phyloP scores from a whole-genome alignment of 2,329 filamentous ascomycete species.

The Scopulariopsis brevicaulis region DNA sequence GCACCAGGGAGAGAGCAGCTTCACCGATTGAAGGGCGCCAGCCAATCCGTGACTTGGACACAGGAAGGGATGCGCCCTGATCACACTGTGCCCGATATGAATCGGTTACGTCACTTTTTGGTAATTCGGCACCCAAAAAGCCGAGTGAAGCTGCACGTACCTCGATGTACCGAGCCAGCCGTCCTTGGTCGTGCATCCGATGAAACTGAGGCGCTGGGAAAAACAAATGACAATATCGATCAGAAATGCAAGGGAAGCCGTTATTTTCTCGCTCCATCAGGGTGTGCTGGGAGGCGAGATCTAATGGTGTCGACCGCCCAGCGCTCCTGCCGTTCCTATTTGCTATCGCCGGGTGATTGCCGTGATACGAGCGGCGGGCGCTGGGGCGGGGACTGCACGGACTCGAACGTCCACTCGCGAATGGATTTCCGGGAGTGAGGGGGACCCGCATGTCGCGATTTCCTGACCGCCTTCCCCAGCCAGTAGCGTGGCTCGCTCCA shows the following conservation, averaged over 20 bases:
- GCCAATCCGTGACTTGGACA: neutral
- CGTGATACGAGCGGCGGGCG: neutral
- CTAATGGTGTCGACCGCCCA: neutral
- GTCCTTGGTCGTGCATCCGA: neutral
- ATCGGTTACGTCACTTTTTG: conserved; percentile 2
- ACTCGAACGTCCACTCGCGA: neutral
- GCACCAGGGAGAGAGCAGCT: neutral
- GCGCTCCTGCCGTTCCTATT: neutral
- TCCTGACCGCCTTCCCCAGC: neutral
- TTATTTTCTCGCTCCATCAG: neutral
- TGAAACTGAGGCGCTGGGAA: neutral
- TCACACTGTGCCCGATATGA: conserved; percentile 4
- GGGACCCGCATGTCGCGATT: neutral
- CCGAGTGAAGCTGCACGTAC: neutral
- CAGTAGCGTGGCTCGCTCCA: neutral
- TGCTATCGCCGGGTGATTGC: neutral
- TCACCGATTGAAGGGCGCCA: neutral
- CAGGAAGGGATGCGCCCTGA: neutral
- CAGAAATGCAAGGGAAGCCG: neutral
- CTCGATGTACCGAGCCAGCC: neutral
- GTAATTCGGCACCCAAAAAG: neutral
- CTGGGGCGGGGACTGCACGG: neutral
- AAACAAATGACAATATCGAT: neutral
- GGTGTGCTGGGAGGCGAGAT: neutral
- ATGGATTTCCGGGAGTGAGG: neutral